Percentiles rank a stretch among this genome's conserved stretches.
Conservation (phyloP, 1,284 basidiomycete species). For the Meira miltonrushii region DNA sequence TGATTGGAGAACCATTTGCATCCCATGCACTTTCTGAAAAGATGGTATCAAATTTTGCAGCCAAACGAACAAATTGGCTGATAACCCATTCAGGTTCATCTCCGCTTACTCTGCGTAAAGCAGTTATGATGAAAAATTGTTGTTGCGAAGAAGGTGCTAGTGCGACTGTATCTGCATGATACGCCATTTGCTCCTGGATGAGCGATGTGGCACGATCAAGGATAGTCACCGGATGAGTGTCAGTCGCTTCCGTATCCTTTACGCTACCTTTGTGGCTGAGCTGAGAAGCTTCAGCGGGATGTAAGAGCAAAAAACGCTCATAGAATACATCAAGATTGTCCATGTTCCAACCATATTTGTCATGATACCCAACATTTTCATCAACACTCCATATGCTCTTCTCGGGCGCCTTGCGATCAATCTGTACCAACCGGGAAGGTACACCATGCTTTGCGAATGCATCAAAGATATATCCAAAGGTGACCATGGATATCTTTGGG, state of each 20-base stretch:
- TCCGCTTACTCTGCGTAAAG: background rate
- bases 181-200: background rate
- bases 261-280: background rate
- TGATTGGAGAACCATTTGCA: background rate
- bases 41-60: background rate
- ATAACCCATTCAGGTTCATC: background rate
- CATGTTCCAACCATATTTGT: slow-evolving; percentile 1
- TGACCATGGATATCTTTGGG: background rate
- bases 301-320: background rate
- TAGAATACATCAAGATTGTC: background rate
- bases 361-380: background rate
- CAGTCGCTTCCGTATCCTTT: background rate
- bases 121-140: background rate
- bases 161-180: background rate
- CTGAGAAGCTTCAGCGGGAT: background rate
- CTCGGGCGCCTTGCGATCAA: background rate
- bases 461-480: background rate
- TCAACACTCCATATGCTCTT: slow-evolving; percentile 2
- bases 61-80: background rate
- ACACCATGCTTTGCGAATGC: slow-evolving; percentile 6
- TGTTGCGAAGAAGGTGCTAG: background rate
- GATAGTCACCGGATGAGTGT: background rate
- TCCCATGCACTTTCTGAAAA: background rate
- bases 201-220: background rate
- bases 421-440: background rate